These are phyloP conservation scores for Aspergillus spinulosporus DNA, from an alignment of 2,329 filamentous ascomycete genomes.

Conservation along the genomic window DNA sequence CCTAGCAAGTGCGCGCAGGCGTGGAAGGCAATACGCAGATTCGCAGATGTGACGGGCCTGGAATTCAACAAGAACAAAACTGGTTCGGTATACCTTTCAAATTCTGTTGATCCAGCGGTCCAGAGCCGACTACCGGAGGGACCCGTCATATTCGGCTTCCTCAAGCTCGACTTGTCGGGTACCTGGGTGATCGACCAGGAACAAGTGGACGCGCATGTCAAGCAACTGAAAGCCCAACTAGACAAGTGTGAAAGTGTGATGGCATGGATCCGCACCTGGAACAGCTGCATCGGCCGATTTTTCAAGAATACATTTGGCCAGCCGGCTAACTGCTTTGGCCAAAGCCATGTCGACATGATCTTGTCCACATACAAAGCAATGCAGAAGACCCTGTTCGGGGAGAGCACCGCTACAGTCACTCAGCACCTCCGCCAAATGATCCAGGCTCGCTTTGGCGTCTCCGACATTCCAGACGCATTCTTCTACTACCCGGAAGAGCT, in stretches of 20 bases:
- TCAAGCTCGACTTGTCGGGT: conserved; percentile 38
- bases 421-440: conserved; percentile 55
- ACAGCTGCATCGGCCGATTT: conserved; percentile 54
- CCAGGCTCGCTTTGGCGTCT: conserved; percentile 48
- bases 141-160: conserved; percentile 56
- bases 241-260: conserved; percentile 51
- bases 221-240: conserved; percentile 44
- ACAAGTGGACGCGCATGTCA: conserved; percentile 42
- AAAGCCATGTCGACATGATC: conserved; percentile 51
- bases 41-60: conserved; percentile 46
- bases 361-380: conserved; percentile 49
- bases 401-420: conserved; percentile 42
- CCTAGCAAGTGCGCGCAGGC: conserved; percentile 43
- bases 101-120: conserved; percentile 24
- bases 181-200: conserved; percentile 42
- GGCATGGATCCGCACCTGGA: conserved; percentile 57
- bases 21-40: conserved; percentile 48
- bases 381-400: conserved; percentile 47
- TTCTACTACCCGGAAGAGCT: conserved; percentile 50
- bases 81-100: conserved; percentile 49
- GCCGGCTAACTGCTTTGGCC: conserved; percentile 52
- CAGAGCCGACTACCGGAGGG: conserved; percentile 48
- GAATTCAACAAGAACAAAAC: conserved; percentile 51
- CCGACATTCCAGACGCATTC: conserved; percentile 48
- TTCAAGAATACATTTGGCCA: conserved; percentile 55